Evolutionary conservation across 1,139 yeast genomes (phyloP), one percentile per base, ranked within the genome.

Genomic region (Suhomyces kunorum): DNA sequence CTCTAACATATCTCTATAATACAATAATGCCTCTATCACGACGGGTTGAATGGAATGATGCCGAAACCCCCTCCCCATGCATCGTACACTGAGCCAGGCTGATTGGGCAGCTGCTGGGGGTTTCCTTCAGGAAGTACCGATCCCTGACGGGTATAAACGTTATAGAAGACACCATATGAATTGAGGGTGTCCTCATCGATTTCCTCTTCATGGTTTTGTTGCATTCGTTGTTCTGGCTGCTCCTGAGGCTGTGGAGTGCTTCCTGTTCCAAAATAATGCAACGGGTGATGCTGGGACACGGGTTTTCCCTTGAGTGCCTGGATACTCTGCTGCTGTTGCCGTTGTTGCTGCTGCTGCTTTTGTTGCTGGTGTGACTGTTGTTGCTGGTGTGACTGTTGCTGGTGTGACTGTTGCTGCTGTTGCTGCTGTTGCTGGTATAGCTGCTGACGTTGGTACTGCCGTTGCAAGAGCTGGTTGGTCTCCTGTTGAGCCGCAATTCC

Each of bases 221-320:
- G 28, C 23, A 16, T 15, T 18, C 25, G 17, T 29, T 33, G 22
- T 14, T 16, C 33, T 13, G 9, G 32, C 3, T 13, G 33, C 34
- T 51, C 54, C 25, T 45, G 42, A 5, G 53, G 54, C 29, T 50
- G 57, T 5, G 60, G 58, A 1, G 61, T 54, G 12, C 48, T 43
- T 38, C 50, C 51, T 12, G 58, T 47, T 4, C 56, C 45, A 30
- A 42, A 36, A 8, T 68, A 62, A 47, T 72, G 78, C 22, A 71
- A 53, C 0, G 79, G 80, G 49, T 74, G 80, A 44, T 74, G 79
- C 35, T 69, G 76, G 0, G 78, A 70, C 1, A 73, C 76, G 1
- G 79, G 71, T 36, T 60, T 56, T 5, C 16, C 26, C 17, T 29
- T 29, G 12, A 17, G 8, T 2, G 11, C 14, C 26, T 32, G 34